These are phyloP conservation scores for Colletotrichum plurivorum DNA, from an alignment of 2,329 filamentous ascomycete species.

Conservation along the genomic window DNA sequence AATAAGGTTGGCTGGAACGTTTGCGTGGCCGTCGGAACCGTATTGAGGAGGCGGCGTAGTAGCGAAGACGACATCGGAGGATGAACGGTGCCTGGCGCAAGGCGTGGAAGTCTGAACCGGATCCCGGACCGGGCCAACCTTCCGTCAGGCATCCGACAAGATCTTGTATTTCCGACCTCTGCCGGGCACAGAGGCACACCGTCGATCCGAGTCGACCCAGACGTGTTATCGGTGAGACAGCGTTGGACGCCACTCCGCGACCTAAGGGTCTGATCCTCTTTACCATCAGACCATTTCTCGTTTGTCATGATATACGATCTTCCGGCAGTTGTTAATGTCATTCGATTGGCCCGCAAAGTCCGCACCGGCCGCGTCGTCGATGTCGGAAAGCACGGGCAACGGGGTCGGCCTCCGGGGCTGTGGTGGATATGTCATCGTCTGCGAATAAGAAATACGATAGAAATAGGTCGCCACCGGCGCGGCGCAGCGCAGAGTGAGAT, in stretches of 20 bases:
- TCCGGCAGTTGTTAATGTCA: neutral
- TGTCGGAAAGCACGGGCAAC: too few relatives aligned
- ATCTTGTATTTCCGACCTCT: slow-evolving; percentile 9
- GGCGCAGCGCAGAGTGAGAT: neutral
- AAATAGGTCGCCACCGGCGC: neutral
- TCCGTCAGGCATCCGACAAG: slow-evolving; percentile 3
- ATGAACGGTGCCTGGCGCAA: neutral
- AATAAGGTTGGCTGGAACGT: slow-evolving; percentile 6
- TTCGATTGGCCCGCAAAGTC: slow-evolving; percentile 1
- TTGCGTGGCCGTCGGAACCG: neutral
- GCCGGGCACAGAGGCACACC: neutral
- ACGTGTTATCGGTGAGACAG: slow-evolving; percentile 6
- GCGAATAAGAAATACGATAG: neutral
- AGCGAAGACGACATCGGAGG: neutral
- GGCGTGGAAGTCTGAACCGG: slow-evolving; percentile 1
- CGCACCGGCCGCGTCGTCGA: neutral
- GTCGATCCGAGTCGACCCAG: neutral
- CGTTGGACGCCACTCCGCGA: neutral
- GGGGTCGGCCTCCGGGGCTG: neutral
- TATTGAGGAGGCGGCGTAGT: neutral
- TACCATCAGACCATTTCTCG: slow-evolving; percentile 2
- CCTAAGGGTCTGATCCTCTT: neutral
- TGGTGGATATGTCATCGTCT: neutral
- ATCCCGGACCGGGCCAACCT: slow-evolving; percentile 1
- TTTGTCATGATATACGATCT: neutral